Conservation (phyloP, 169 alveolate species). For the Plasmodium inui region DNA sequence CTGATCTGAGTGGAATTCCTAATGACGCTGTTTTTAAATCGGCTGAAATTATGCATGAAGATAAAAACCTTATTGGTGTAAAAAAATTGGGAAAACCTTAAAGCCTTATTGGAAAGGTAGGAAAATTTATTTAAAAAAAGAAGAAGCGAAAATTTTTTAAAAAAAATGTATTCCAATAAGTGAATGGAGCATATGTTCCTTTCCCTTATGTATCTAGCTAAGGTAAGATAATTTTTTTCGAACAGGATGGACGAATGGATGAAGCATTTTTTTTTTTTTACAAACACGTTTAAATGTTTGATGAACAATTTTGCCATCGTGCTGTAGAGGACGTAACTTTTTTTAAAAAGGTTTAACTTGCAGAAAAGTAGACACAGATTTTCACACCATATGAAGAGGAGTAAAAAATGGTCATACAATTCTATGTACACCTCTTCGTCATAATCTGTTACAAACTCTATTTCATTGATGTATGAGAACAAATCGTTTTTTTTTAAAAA, state of each 20-base stretch:
- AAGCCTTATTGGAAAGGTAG: conserved; percentile 53
- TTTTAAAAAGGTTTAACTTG: conserved; percentile 56
- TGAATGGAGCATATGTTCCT: conserved; percentile 63
- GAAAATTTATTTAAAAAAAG: conserved; percentile 67
- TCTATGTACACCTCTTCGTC: conserved; percentile 63
- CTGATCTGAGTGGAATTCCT: conserved; percentile 5
- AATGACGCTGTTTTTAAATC: conserved; percentile 30
- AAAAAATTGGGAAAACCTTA: conserved; percentile 64
- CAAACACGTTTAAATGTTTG: conserved; percentile 38
- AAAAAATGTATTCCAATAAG: conserved; percentile 67
- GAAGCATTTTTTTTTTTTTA: conserved; percentile 68
- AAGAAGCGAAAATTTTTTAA: conserved; percentile 53
- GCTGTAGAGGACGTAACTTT: conserved; percentile 46
- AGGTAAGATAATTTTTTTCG: conserved; percentile 59
- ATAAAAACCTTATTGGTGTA: conserved; percentile 61
- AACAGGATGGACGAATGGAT: conserved; percentile 62
- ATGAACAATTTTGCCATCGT: conserved; percentile 28
- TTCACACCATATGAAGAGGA: conserved; percentile 63
- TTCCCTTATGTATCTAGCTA: conserved; percentile 71
- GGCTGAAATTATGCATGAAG: conserved; percentile 63
- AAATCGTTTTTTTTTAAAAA: conserved; percentile 39
- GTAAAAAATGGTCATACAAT: conserved; percentile 54
- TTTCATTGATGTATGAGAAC: conserved; percentile 11
- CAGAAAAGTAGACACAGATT: conserved; percentile 24
- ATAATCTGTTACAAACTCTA: conserved; percentile 49